phyloP scores from a whole-genome alignment of 495 filamentous ascomycete species.

The Bathelium albidoporum region DNA sequence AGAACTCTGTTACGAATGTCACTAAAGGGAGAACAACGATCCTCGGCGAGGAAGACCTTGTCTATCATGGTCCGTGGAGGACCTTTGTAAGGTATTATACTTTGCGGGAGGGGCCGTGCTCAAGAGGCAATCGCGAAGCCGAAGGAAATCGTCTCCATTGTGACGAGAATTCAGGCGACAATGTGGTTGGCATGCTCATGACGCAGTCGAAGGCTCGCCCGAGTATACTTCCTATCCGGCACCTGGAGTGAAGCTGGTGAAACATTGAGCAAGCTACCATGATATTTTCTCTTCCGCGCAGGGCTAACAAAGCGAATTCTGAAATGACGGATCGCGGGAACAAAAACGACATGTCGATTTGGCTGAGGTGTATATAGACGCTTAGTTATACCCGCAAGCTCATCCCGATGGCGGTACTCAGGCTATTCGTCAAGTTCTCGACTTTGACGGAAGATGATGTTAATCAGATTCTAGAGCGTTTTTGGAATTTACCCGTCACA shows the following conservation, averaged over 20 bases:
- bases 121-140: constrained; percentile 24
- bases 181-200: constrained; percentile 27
- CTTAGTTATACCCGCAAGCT: too few relatives aligned
- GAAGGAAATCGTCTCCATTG: constrained; percentile 21
- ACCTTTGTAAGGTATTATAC: constrained; percentile 31
- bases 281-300: too few relatives aligned
- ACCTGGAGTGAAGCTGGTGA: constrained; percentile 20
- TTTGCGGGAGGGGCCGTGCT: constrained; percentile 19
- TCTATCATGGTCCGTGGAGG: constrained; percentile 30
- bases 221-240: constrained; percentile 21
- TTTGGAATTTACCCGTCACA: too few relatives aligned
- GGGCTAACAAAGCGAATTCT: too few relatives aligned
- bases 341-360: too few relatives aligned
- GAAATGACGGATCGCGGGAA: too few relatives aligned
- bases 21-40: constrained; percentile 20
- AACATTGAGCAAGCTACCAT: constrained; percentile 15
- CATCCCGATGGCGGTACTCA: too few relatives aligned
- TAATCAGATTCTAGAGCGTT: too few relatives aligned
- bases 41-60: constrained; percentile 30
- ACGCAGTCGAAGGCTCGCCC: constrained; percentile 26
- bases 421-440: too few relatives aligned
- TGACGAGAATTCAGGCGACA: constrained; percentile 21
- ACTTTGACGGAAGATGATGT: too few relatives aligned
- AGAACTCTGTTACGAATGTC: constrained; percentile 19
- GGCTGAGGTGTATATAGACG: too few relatives aligned